phyloP scores from a whole-genome alignment of 257 asterid genomes.

The Nicotiana sylvestris region DNA sequence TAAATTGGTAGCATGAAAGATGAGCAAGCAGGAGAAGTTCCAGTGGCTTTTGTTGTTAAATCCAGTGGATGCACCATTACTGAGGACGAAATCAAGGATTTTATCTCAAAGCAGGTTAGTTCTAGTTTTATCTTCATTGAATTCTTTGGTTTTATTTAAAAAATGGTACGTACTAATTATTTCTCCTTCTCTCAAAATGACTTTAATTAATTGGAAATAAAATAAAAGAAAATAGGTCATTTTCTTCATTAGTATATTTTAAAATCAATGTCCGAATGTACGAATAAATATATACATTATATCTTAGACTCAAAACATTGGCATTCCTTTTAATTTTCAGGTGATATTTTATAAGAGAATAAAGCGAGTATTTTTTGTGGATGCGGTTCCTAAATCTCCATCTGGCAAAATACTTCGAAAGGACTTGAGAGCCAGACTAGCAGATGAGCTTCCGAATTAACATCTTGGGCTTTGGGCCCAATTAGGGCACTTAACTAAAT shows the following conservation, averaged over 20 bases:
- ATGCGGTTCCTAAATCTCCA: conserved; percentile 73
- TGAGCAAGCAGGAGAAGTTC: conserved; percentile 86
- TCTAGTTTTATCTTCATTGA: neutral
- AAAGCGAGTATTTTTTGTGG: conserved; percentile 57
- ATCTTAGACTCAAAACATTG: neutral
- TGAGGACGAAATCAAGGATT: conserved; percentile 76
- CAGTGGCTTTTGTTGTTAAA: conserved; percentile 78
- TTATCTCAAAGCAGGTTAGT: conserved; percentile 56
- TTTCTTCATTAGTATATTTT: too few relatives aligned
- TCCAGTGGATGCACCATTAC: conserved; percentile 45
- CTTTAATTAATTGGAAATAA: neutral
- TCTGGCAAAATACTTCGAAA: conserved; percentile 90
- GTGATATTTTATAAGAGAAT: conserved; percentile 87
- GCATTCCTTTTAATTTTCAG: conserved; percentile 26
- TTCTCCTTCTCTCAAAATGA: neutral
- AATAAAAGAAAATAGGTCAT: too few relatives aligned
- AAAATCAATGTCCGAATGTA: neutral
- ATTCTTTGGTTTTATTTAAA: neutral
- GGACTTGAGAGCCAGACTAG: conserved; percentile 73
- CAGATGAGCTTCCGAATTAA: conserved; percentile 25
- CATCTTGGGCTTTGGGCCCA: neutral
- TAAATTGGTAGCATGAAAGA: conserved; percentile 56
- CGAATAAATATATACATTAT: too few relatives aligned
- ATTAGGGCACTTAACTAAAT: neutral
- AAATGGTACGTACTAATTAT: neutral